Base-by-base conservation (phyloP, 164 flowering plant species). In the Vitis amurensis region DNA sequence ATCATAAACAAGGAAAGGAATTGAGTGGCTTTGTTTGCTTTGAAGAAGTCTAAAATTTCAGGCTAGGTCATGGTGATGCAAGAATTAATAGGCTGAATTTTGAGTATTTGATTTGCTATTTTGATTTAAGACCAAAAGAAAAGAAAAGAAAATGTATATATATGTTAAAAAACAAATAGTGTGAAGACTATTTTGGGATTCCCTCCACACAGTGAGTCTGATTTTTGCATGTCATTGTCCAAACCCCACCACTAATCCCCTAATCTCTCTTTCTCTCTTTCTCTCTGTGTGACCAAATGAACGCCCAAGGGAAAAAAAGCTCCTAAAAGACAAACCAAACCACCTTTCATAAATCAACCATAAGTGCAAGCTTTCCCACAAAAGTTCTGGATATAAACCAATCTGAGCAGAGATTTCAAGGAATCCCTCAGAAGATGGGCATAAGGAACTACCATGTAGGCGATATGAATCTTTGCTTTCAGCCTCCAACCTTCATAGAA, bases 401-500 rank as follows among this genome's bases (percentile, higher is more conserved):
- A 31, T 75, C 61, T 68, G 50, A 68, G 63, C 74, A 47, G 73
- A 60, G 51, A 37, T 15, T 64, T 63, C 47, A 27, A 55, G 74
- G 52, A 52, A 52, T 31, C 63, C 64, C 68, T 64, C 77, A 12
- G 8, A 71, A 78, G 55, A 84, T 76, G 87, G 84, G 78, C n/a
- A 70, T 82, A 59, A 79, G 76, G 77, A 74, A 77, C 55, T 73
- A 70, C 73, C 82, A 77, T 77, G 82, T 69, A 48, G 66, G 76
- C 47, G 70, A 68, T 29, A 76, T 73, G 68, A 80, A 79, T 50
- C 51, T 79, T 47, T 75, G 81, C 66, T 76, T 76, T 60, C 80
- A 82, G 74, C 27, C 87, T 59, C 85, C 92, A 53, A 75, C 80
- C 68, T 89, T 88, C 85, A 82, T 87, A 80, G 92, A 91, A 81